Conservation (phyloP, 768 basidiomycete genomes). For the Pholiota conissans region DNA sequence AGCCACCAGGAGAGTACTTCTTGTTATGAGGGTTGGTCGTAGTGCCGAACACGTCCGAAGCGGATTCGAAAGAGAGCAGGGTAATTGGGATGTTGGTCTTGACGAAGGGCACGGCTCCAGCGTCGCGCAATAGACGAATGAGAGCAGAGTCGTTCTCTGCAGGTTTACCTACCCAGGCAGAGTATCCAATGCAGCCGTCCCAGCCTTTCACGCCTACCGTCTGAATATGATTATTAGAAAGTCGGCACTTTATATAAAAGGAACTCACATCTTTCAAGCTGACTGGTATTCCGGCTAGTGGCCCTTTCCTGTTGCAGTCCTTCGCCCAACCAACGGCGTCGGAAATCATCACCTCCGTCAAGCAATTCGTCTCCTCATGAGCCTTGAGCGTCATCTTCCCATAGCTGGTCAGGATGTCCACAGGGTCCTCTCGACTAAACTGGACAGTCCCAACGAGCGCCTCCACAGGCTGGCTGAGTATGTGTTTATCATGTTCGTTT, state of each 20-base stretch:
- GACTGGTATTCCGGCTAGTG: slow-evolving; percentile 61
- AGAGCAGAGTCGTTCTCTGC: slow-evolving; percentile 46
- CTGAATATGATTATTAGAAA: slow-evolving; percentile 20
- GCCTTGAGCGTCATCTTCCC: slow-evolving; percentile 49
- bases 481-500: slow-evolving; percentile 22
- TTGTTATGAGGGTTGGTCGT: slow-evolving; percentile 62
- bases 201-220: slow-evolving; percentile 53
- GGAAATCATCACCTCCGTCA: slow-evolving; percentile 57
- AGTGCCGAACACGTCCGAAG: slow-evolving; percentile 57
- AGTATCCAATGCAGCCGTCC: slow-evolving; percentile 62
- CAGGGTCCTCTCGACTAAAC: slow-evolving; percentile 26
- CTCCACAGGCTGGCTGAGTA: slow-evolving; percentile 31
- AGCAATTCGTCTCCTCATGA: slow-evolving; percentile 56
- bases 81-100: slow-evolving; percentile 68
- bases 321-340: slow-evolving; percentile 34
- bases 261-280: slow-evolving; percentile 52
- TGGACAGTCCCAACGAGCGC: slow-evolving; percentile 31
- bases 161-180: slow-evolving; percentile 47
- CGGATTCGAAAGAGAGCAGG: slow-evolving; percentile 57
- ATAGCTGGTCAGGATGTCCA: slow-evolving; percentile 42
- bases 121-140: slow-evolving; percentile 52
- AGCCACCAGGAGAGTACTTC: slow-evolving; percentile 61
- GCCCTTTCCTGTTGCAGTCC: slow-evolving; percentile 35
- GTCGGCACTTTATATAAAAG: not conserved
- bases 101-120: slow-evolving; percentile 65